These are phyloP conservation scores for Aspergillus heteromorphus DNA, from an alignment of 495 filamentous ascomycete species.

Conservation along the genomic window DNA sequence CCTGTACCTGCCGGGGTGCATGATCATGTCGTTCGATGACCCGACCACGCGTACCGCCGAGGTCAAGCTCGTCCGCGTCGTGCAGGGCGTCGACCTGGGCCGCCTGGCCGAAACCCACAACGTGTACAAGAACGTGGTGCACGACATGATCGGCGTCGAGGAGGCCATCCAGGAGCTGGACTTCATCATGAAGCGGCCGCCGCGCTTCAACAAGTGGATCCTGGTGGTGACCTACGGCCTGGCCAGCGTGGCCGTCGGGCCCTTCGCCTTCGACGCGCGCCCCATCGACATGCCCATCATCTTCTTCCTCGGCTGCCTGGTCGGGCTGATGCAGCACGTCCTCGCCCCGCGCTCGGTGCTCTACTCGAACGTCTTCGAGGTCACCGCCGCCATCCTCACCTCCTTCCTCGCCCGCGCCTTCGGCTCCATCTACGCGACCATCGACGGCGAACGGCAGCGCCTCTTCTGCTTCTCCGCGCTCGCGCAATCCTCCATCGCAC, in stretches of 20 bases:
- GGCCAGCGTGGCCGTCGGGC: conserved; percentile 70
- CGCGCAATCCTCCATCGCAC: conserved; percentile 83
- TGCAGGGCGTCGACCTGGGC: conserved; percentile 78
- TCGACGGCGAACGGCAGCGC: conserved; percentile 48
- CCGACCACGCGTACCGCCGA: conserved; percentile 84
- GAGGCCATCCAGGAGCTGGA: conserved; percentile 72
- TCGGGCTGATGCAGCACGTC: conserved; percentile 79
- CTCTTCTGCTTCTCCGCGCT: conserved; percentile 89
- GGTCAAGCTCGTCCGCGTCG: conserved; percentile 76
- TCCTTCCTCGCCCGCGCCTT: conserved; percentile 84
- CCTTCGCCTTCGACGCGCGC: conserved; percentile 82
- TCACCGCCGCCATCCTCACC: conserved; percentile 76
- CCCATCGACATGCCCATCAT: conserved; percentile 83
- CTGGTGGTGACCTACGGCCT: conserved; percentile 75
- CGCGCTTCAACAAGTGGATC: conserved; percentile 66
- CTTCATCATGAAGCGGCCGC: conserved; percentile 57
- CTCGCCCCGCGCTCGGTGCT: conserved; percentile 74
- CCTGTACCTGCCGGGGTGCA: conserved; percentile 86
- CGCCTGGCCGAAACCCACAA: conserved; percentile 80
- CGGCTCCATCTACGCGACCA: conserved; percentile 57
- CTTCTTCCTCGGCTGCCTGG: conserved; percentile 75
- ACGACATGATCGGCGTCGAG: conserved; percentile 79
- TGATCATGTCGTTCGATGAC: conserved; percentile 96
- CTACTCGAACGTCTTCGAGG: conserved; percentile 82
- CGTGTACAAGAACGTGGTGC: conserved; percentile 89